Conservation (phyloP, 768 basidiomycete genomes). For the Boletus bicolor region DNA sequence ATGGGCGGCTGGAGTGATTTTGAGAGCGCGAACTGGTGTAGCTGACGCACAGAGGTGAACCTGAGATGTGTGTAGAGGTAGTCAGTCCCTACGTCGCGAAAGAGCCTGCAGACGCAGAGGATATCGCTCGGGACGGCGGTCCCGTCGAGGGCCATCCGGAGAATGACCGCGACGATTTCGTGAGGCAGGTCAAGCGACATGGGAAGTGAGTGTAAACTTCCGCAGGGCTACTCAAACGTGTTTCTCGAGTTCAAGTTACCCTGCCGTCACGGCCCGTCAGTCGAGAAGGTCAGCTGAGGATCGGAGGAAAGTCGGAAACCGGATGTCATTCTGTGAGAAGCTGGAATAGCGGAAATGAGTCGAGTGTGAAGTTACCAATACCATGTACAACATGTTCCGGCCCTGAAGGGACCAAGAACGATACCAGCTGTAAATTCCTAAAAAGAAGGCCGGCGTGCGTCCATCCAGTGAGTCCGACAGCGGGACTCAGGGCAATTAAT, state of each 20-base stretch:
- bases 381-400: no score
- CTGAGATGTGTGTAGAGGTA: constrained; percentile 26
- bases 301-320: constrained; percentile 3
- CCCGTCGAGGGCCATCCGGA: constrained; percentile 13
- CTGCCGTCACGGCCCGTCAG: not conserved
- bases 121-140: constrained; percentile 19
- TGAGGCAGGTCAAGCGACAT: constrained; percentile 22
- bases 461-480: not conserved
- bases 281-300: not conserved
- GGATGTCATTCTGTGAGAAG: not conserved
- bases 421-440: not conserved
- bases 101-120: constrained; percentile 21
- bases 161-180: constrained; percentile 22
- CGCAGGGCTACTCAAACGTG: not conserved
- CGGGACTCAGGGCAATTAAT: not conserved
- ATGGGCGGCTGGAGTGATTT: constrained; percentile 14
- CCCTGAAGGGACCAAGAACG: not conserved
- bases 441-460: no score
- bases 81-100: constrained; percentile 17
- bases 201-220: not conserved
- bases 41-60: constrained; percentile 25
- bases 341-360: not conserved
- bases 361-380: no score
- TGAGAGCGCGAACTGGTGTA: constrained; percentile 14
- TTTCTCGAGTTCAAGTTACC: not conserved